Evolutionary conservation across 1,284 basidiomycete species (phyloP).

Genomic region (Papiliotrema nemorosa): DNA sequence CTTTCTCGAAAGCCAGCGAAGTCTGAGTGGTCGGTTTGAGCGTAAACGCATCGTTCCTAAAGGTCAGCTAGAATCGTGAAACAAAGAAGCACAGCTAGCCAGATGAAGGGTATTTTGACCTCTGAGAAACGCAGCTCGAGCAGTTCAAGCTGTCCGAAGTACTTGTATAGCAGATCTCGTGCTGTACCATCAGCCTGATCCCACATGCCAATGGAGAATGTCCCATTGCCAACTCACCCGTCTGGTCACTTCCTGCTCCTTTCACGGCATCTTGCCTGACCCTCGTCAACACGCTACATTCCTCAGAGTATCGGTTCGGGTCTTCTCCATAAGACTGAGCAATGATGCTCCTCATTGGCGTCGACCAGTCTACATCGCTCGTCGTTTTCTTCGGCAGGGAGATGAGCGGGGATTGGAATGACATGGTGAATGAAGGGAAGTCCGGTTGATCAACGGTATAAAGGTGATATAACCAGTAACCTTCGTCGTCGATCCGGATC

Average conservation of each 20-base stretch:
- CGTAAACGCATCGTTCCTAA: conserved; percentile 88
- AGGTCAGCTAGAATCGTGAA: neutral
- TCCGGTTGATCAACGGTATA: too few relatives aligned
- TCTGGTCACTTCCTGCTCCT: conserved; percentile 89
- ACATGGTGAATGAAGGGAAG: conserved; percentile 23
- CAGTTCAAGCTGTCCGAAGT: conserved; percentile 97
- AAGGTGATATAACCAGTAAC: too few relatives aligned
- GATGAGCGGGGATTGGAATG: conserved; percentile 51
- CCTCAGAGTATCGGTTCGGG: conserved; percentile 79
- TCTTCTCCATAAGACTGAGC: conserved; percentile 89
- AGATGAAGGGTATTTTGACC: conserved; percentile 90
- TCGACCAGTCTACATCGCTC: conserved; percentile 77
- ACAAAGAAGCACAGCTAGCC: conserved; percentile 48
- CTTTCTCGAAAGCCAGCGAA: conserved; percentile 97
- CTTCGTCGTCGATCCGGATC: too few relatives aligned
- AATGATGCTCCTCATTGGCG: conserved; percentile 80
- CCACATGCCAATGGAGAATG: neutral
- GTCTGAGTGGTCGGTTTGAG: conserved; percentile 89
- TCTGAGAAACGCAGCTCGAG: conserved; percentile 96
- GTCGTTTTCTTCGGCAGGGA: conserved; percentile 57
- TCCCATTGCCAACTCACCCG: conserved; percentile 61
- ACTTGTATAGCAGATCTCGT: conserved; percentile 94
- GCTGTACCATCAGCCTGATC: conserved; percentile 51
- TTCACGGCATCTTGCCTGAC: conserved; percentile 92
- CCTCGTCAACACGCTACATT: conserved; percentile 78